A percentile compares a stretch with the other conserved stretches of the same genome.
Evolutionary conservation across 768 basidiomycete species (phyloP).

Genomic region (Coprinopsis sp.): DNA sequence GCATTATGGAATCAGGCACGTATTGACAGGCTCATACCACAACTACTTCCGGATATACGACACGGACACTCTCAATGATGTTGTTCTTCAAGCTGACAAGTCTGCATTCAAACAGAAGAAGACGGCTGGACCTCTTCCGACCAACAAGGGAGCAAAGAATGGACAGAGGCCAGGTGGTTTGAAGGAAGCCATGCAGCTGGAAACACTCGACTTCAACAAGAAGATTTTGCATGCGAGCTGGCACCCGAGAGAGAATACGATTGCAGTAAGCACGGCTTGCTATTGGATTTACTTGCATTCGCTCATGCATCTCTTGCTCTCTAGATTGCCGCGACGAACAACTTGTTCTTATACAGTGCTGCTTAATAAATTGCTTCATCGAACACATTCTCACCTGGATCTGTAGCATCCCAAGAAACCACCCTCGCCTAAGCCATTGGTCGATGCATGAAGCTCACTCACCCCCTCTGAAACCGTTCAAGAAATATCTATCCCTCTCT

Average conservation of each 20-base stretch:
- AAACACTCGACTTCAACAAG: conserved; percentile 91
- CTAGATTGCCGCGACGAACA: conserved; percentile 96
- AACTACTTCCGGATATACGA: conserved; percentile 99
- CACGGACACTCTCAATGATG: conserved; percentile 78
- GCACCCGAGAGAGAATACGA: conserved; percentile 98
- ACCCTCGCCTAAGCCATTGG: too few relatives aligned
- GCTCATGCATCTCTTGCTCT: conserved; percentile 7
- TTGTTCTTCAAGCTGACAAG: conserved; percentile 97
- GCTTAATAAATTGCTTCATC: conserved; percentile 34
- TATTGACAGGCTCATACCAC: conserved; percentile 99
- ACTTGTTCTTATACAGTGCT: conserved; percentile 83
- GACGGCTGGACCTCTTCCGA: conserved; percentile 81
- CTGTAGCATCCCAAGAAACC: too few relatives aligned
- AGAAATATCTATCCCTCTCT: too few relatives aligned
- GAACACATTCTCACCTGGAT: neutral
- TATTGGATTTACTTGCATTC: neutral
- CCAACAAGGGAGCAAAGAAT: conserved; percentile 69
- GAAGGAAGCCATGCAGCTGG: conserved; percentile 83
- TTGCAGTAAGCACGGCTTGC: conserved; percentile 63
- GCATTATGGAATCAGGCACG: conserved; percentile 54
- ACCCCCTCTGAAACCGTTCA: too few relatives aligned
- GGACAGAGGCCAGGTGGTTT: conserved; percentile 67
- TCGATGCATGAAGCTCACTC: too few relatives aligned
- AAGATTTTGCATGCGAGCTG: conserved; percentile 95
- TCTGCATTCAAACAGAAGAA: conserved; percentile 99